A percentile compares a stretch with the other conserved stretches of the same genome.
Evolutionary conservation across 768 basidiomycete species (phyloP).

Genomic region (Nevesoporus exiguus): DNA sequence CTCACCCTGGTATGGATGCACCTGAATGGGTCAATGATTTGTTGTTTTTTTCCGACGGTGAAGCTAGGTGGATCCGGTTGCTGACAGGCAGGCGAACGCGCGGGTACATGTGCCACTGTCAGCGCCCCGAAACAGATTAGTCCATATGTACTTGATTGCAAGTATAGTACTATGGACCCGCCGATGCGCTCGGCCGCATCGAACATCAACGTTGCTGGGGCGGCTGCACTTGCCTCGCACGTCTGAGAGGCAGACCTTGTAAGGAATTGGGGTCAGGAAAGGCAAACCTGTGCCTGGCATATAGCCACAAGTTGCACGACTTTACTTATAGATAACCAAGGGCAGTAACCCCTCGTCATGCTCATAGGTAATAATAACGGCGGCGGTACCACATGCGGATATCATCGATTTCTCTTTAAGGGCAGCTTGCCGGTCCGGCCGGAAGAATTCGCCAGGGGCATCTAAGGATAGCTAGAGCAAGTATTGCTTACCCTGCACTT

Average conservation of each 20-base stretch:
- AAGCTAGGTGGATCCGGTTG: slow-evolving; percentile 11
- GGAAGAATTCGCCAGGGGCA: slow-evolving; percentile 15
- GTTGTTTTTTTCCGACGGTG: not conserved
- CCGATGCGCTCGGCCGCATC: slow-evolving; percentile 11
- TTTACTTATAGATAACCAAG: slow-evolving; percentile 10
- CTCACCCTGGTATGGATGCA: not conserved
- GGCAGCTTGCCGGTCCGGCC: slow-evolving; percentile 10
- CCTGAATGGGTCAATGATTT: slow-evolving; percentile 2
- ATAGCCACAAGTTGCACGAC: slow-evolving; percentile 8
- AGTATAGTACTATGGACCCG: slow-evolving; percentile 11
- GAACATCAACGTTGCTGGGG: slow-evolving; percentile 3
- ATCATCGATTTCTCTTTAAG: slow-evolving; percentile 3
- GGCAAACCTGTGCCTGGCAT: slow-evolving; percentile 18
- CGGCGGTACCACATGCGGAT: slow-evolving; percentile 5
- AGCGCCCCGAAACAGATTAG: slow-evolving; percentile 5
- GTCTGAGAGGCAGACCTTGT: slow-evolving; percentile 1
- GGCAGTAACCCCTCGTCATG: slow-evolving; percentile 9
- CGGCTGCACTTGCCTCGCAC: slow-evolving; percentile 11
- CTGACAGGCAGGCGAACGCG: slow-evolving; percentile 9
- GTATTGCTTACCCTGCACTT: slow-evolving; percentile 17
- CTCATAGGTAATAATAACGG: slow-evolving; percentile 10
- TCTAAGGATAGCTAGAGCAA: slow-evolving; percentile 8
- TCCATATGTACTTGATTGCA: slow-evolving; percentile 8
- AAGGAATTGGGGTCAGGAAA: slow-evolving; percentile 8
- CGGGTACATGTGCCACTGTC: slow-evolving; percentile 7